Evolutionary conservation across 352 stramenopile species (phyloP).

Genomic region (Pythium aristosporum): DNA sequence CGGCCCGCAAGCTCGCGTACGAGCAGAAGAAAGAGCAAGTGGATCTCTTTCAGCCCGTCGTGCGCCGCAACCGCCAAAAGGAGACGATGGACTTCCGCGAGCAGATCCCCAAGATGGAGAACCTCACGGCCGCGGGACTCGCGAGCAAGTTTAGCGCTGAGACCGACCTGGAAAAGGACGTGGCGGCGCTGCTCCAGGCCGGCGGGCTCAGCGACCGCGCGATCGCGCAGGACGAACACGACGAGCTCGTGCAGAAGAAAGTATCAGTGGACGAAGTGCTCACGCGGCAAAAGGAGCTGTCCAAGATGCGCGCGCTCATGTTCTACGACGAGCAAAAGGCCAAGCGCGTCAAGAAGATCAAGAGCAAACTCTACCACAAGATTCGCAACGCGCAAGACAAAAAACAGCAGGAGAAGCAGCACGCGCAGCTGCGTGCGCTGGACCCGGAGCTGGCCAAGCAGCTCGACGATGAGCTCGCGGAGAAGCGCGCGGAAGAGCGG

Average conservation of each 20-base stretch:
- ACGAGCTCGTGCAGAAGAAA: conserved; percentile 71
- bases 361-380: conserved; percentile 98
- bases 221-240: conserved; percentile 63
- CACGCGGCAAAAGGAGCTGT: conserved; percentile 89
- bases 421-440: conserved; percentile 67
- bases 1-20: conserved; percentile 89
- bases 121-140: conserved; percentile 82
- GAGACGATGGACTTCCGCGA: conserved; percentile 94
- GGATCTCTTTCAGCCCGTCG: conserved; percentile 86
- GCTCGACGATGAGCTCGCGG: conserved; percentile 81
- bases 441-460: conserved; percentile 73
- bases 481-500: conserved; percentile 95
- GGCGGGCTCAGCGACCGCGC: conserved; percentile 53
- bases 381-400: conserved; percentile 95
- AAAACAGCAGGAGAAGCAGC: conserved; percentile 86
- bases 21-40: conserved; percentile 86
- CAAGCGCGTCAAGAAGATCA: conserved; percentile 99
- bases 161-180: conserved; percentile 88
- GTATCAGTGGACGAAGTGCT: conserved; percentile 80
- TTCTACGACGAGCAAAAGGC: conserved; percentile 99
- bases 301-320: conserved; percentile 95
- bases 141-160: conserved; percentile 92
- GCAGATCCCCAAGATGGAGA: conserved; percentile 80
- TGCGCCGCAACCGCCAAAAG: conserved; percentile 92
- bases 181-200: conserved; percentile 63